Evolutionary conservation across 805 yeast species (phyloP).

Genomic region (Ogataea ramenticola): DNA sequence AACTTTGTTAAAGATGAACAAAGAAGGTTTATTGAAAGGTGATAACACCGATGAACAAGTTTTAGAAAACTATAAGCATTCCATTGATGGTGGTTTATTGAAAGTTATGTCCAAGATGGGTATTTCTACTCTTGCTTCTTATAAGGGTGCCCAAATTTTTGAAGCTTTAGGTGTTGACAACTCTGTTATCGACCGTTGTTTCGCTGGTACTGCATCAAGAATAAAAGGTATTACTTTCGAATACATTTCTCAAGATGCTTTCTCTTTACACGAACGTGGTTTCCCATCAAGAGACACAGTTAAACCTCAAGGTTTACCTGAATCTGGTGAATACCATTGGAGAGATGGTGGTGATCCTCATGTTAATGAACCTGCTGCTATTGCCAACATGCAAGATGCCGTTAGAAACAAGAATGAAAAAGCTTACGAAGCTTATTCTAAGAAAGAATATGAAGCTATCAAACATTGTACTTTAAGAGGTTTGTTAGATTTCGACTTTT

Average conservation of each 20-base stretch:
- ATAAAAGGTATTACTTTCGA: conserved; percentile 94
- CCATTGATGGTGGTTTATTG: conserved; percentile 85
- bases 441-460: conserved; percentile 87
- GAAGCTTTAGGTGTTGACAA: conserved; percentile 96
- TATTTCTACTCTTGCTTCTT: conserved; percentile 95
- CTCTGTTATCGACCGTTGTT: conserved; percentile 90
- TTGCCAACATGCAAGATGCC: conserved; percentile 96
- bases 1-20: conserved; percentile 76
- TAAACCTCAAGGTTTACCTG: conserved; percentile 73
- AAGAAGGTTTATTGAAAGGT: conserved; percentile 63
- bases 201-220: conserved; percentile 96
- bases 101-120: conserved; percentile 99
- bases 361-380: conserved; percentile 89
- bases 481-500: conserved; percentile 82
- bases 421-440: conserved; percentile 85
- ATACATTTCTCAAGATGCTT: conserved; percentile 93
- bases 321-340: conserved; percentile 97
- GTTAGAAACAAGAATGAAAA: conserved; percentile 92
- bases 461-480: conserved; percentile 93
- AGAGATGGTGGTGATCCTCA: conserved; percentile 98
- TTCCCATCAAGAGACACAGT: conserved; percentile 71
- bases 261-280: conserved; percentile 88
- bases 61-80: conserved; percentile 70
- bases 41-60: conserved; percentile 51
- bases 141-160: conserved; percentile 97